These are phyloP conservation scores for Globisporangium ultimum DNA, from an alignment of 352 stramenopile species.

Conservation along the genomic window DNA sequence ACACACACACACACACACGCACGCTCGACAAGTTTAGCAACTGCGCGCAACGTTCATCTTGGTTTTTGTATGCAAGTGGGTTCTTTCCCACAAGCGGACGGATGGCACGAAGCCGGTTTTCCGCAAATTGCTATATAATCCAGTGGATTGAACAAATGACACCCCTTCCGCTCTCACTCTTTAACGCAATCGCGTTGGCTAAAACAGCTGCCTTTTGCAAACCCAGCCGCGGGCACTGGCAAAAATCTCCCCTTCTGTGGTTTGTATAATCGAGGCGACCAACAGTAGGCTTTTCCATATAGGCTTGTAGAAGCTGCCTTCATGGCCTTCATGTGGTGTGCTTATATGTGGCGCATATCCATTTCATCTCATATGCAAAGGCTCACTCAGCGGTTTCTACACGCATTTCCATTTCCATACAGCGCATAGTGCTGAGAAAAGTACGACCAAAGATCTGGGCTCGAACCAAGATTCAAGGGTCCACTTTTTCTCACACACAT, in stretches of 20 bases:
- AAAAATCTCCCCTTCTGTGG: not conserved
- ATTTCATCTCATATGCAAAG: too few relatives aligned
- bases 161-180: not conserved
- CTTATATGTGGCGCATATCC: too few relatives aligned
- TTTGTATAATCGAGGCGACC: too few relatives aligned
- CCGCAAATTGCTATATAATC: too few relatives aligned
- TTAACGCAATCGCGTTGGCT: not conserved
- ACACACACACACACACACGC: not conserved
- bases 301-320: too few relatives aligned
- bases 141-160: too few relatives aligned
- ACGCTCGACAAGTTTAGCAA: not conserved
- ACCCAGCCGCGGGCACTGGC: not conserved
- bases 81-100: not conserved
- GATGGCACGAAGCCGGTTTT: not conserved
- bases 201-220: constrained; percentile 2
- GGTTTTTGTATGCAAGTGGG: constrained; percentile 1
- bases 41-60: not conserved
- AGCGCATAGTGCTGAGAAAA: not conserved
- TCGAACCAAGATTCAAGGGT: not conserved
- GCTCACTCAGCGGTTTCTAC: too few relatives aligned
- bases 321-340: too few relatives aligned
- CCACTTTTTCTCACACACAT: not conserved
- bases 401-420: not conserved
- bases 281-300: too few relatives aligned
- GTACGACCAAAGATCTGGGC: not conserved